Evolutionary conservation across 768 basidiomycete species (phyloP), one percentile per base, ranked within the genome.

Genomic region (Pholiota conissans): DNA sequence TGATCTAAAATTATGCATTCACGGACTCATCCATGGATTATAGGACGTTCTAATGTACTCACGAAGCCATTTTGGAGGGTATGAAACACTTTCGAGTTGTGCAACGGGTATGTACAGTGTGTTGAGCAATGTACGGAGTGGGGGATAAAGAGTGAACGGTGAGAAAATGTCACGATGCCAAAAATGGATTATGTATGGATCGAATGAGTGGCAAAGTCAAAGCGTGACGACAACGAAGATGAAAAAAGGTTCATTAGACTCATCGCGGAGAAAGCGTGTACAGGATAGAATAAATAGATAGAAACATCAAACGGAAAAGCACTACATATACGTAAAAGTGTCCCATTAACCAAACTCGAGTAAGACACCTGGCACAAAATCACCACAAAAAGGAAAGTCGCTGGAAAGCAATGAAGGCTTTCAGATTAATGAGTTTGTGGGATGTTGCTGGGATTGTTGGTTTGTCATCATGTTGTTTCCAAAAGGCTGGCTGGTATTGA

Each of bases 21-120:
- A n/a, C 16, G 40, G 16, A n/a, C 35, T 46, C n/a, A n/a, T 40
- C 35, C 8, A 4, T 22, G 10, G 16, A 20, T 22, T 29, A 10
- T 34, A 50, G 54, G 13, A 28, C 22, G 14, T 8, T 3, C 28
- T 42, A 6, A 22, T 48, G n/a, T 24, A 70, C 71, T 61, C 60
- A 72, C 71, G 68, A 66, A 35, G 65, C 29, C 70, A 73, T 73
- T 54, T 50, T 51, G 46, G 49, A 51, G 49, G 40, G 49, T 52
- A 34, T 45, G 37, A 48, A 47, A 45, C 39, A 34, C 50, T 50
- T 30, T 60, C 29, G 28, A 51, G 45, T 47, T 52, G 40, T 55
- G 39, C 47, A 40, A 24, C 14, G 48, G 55, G 55, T 49, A 56
- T 49, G 48, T 56, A 56, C 34, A 49, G n/a, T 26, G 28, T 28